Base-by-base conservation (phyloP, 164 flowering plant genomes). In the Dillenia turbinata region DNA sequence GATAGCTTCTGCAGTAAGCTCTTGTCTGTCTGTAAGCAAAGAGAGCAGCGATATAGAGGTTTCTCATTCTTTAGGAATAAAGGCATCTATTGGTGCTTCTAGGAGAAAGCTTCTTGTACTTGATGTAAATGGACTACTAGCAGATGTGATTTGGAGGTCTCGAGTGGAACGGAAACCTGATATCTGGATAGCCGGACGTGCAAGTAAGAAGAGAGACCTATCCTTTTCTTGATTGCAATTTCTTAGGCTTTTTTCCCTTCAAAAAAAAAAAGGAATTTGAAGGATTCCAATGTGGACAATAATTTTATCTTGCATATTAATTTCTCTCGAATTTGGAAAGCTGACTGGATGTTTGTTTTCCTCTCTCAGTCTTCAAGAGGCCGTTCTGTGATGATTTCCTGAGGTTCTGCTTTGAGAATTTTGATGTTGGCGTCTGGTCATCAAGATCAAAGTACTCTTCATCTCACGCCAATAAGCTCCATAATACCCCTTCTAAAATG, bases 121-220 rank as follows among this genome's bases (percentile, higher is more conserved):
- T 69, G 97, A 94, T 79, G 58, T 94, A 15, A 94, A 94, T 79
- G 98, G 98, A 14, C 48, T 94, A 58, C 91, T 91, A 60, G 97
- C 79, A 7, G 89, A 89, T 74, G 77, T 90, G 52, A 84, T 85
- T 51, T 67, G 70, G 52, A 73, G 60, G 52, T 65, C 71, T 61
- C 91, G 86, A 14, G 66, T 69, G 69, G 78, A 67, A 17, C 71
- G 40, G 54, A 78, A 60, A 67, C 68, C 84, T 40, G 89, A 87
- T 59, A 62, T 14, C 46, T 67, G 9, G 24, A 77, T 93, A 52
- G 61, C 73, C 12, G 66, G 78, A 62, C 79, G 79, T 62, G 84
- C 86, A 74, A 70, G 98, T 94, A 60, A 78, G 83, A 59, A 57
- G 59, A 66, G 14, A 46, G 33, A 2, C 33, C 1, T 26, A 26